Conservation (phyloP, 371 early-diverging fungal genomes). For the Mortierella sp. region DNA sequence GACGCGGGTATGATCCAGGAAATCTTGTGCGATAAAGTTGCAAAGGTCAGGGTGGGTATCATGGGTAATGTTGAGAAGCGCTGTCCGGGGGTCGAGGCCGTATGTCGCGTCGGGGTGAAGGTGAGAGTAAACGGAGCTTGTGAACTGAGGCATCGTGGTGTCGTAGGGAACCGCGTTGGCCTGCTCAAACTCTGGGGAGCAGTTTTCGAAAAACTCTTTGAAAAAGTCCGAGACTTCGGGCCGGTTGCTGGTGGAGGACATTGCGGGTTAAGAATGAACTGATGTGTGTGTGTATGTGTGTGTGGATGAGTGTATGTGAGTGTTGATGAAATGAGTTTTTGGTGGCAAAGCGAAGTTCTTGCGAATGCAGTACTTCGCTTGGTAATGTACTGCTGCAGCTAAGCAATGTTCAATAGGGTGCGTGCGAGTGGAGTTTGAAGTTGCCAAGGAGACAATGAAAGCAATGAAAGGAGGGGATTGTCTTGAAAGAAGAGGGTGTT, state of each 20-base stretch:
- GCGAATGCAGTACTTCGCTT: neutral
- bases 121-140: neutral
- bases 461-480: neutral
- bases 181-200: conserved; percentile 25
- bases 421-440: neutral
- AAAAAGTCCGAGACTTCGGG: conserved; percentile 41
- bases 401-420: neutral
- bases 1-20: conserved; percentile 33
- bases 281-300: neutral
- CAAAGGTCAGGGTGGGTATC: conserved; percentile 13
- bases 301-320: neutral
- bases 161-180: conserved; percentile 12
- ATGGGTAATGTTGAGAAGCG: conserved; percentile 32
- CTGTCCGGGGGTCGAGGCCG: conserved; percentile 11
- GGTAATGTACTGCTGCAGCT: too few species aligned
- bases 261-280: neutral
- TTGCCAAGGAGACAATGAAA: neutral
- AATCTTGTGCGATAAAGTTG: conserved; percentile 23
- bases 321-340: neutral
- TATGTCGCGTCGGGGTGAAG: neutral
- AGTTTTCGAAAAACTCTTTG: conserved; percentile 31
- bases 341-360: neutral
- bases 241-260: conserved; percentile 21
- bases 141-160: neutral
- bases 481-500: neutral